phyloP scores from a whole-genome alignment of 2,329 filamentous ascomycete species.

The Aureobasidium vineae region DNA sequence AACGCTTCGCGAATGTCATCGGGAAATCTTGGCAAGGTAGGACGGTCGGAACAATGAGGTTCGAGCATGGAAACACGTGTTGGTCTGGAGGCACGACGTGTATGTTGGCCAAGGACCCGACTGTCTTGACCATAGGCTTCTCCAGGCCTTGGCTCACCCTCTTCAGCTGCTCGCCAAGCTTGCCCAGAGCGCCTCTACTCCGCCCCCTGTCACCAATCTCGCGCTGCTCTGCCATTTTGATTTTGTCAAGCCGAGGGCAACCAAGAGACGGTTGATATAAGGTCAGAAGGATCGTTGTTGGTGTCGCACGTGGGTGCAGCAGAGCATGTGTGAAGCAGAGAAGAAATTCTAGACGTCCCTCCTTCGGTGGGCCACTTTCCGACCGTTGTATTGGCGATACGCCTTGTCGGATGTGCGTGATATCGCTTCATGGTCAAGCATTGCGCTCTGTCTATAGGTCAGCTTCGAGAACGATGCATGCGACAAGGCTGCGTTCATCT shows the following conservation, averaged over 20 bases:
- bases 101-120: not conserved
- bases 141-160: conserved; percentile 5
- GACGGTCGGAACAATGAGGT: conserved; percentile 21
- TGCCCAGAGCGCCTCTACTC: conserved; percentile 7
- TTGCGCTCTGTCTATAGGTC: not conserved
- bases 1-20: conserved; percentile 22
- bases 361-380: not conserved
- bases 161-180: conserved; percentile 8
- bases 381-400: conserved; percentile 9
- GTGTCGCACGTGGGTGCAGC: conserved; percentile 14
- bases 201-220: conserved; percentile 5
- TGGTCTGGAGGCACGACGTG: not conserved
- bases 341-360: conserved; percentile 3
- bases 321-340: not conserved
- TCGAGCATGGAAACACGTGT: conserved; percentile 19
- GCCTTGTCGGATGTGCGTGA: not conserved
- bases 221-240: not conserved
- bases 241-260: not conserved
- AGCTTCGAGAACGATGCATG: not conserved
- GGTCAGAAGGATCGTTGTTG: not conserved
- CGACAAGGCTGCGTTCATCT: not conserved
- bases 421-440: not conserved
- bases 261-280: conserved; percentile 15
- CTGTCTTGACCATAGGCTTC: conserved; percentile 2
- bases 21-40: not conserved